Evolutionary conservation across 805 yeast genomes (phyloP), one percentile per base, ranked within the genome.

Genomic region (Metschnikowia hibisci): DNA sequence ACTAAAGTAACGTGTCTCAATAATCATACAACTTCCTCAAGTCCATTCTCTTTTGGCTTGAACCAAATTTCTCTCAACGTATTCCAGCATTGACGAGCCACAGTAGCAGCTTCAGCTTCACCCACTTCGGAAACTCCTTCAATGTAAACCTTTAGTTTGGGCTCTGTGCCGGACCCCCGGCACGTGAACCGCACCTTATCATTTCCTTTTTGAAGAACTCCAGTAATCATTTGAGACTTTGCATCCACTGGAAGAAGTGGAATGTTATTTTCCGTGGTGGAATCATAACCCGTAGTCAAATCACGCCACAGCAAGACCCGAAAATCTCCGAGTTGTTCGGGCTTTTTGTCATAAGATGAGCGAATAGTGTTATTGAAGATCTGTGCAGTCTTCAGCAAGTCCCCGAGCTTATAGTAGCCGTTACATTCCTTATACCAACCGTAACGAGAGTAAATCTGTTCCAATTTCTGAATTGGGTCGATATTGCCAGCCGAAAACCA

Each of bases 101-200:
- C 56, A 0, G 33, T 46, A 0, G 53, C 46, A 0, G 96, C 86
- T 3, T 62, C 57, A 0, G 46, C 56, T 34, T 75, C 85, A 7
- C 67, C 60, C 23, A 31, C 31, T 0, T 48, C 39, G 0, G 87
- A 74, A 32, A 63, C 63, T 0, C 95, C 93, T 58, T 91, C 99
- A 27, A 91, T 82, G 64, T 91, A 91, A 0, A 91, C 86, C 62
- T 91, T 91, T 50, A 91, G 69, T 60, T 91, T 91, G 2, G 97
- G 97, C 61, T 91, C 99, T 0, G 99, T 91, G 9, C 99, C 99
- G 3, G 96, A 87, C 0, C 97, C 97, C 41, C 99, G 74, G 39
- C 87, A 81, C 0, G 98, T 90, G 57, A 90, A 82, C 28, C 95
- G 66, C 2, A 87, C 80, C 15, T 50, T 51, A 32, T 70, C 76